These are phyloP conservation scores for Eucalyptus lansdowneana DNA, from an alignment of 345 rosid genomes.

Conservation along the genomic window DNA sequence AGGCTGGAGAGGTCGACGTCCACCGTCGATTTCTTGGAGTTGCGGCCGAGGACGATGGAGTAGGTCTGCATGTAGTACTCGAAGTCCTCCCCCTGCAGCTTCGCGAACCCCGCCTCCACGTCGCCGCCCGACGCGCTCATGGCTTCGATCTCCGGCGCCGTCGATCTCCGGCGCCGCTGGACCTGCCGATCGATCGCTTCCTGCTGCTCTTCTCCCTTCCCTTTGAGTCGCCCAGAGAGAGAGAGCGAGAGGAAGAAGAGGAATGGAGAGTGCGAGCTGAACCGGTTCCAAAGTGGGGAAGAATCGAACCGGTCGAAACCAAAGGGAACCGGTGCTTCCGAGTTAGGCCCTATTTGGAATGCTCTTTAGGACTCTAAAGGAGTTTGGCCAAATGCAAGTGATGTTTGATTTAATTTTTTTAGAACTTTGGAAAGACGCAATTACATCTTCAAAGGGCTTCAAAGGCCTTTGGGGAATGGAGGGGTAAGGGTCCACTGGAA, in stretches of 20 bases:
- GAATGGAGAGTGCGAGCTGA: background rate
- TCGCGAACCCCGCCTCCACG: conserved; percentile 95
- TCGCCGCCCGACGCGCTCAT: conserved; percentile 49
- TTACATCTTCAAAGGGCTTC: too few species aligned
- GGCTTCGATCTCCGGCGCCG: conserved; percentile 7
- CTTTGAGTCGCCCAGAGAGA: background rate
- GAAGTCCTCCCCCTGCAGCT: conserved; percentile 95
- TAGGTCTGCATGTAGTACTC: conserved; percentile 98
- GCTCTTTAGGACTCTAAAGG: too few species aligned
- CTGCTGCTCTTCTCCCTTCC: background rate
- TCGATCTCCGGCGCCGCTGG: background rate
- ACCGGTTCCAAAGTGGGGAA: background rate
- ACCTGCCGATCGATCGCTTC: background rate
- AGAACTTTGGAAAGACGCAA: too few species aligned
- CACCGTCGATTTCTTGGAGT: conserved; percentile 89
- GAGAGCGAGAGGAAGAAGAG: background rate
- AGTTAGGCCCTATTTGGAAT: too few species aligned
- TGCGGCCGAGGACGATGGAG: conserved; percentile 89
- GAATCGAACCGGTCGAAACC: background rate
- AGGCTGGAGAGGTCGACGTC: conserved; percentile 92
- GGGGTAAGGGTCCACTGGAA: too few species aligned
- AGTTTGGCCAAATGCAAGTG: too few species aligned
- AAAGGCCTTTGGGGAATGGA: too few species aligned
- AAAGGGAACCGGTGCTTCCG: background rate
- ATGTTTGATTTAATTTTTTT: too few species aligned